Base-by-base conservation (phyloP, 352 stramenopile genomes). In the Plasmopara halstedii region DNA sequence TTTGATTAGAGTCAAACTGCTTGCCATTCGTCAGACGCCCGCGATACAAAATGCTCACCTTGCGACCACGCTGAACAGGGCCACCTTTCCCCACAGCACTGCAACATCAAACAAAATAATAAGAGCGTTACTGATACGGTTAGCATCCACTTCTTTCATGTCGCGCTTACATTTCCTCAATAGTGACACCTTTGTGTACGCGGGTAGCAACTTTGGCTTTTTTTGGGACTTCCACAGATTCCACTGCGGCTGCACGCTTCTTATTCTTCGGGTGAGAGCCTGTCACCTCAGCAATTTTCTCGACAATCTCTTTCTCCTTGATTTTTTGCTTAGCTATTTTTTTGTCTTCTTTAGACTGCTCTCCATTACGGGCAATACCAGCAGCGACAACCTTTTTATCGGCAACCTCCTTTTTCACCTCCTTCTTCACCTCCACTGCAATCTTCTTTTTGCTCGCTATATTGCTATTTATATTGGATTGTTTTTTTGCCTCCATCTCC, bases 41-140 rank as follows among this genome's bases (percentile, higher is more conserved):
- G 18, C 67, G 72, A 66, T 94, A 94, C 33, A 90, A 46, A 33
- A 94, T 90, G 51, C 71, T 74, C 14, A 90, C 75, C 59, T 91
- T 88, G 46, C 69, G 69, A 38, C 82, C 82, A 41, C 66, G 67
- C 23, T 62, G 50, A 37, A 83, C 71, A 26, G 57, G 34, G 21
- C 64, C 56, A 31, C 81, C 81, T 67, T 89, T 92, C 42, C 81
- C 81, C 21, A 88, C 62, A 14, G 73, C 75, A 33, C 74, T 86
- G 40, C 47, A 58, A 41, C 14, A 57, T 14, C 8, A 49, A 37
- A 33, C 14, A 17, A 41, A 35, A n/a, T n/a, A 4, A 50, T 15
- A 18, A 55, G 35, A 52, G 22, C 27, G 11, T 64, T 51, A 64
- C 31, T 46, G 18, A 9, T 11, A 36, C 3, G 18, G 29, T 10